Percentiles rank a stretch among this genome's conserved stretches.
Conservation (phyloP, 371 early-diverging fungal species). For the Mucor plumbeus region DNA sequence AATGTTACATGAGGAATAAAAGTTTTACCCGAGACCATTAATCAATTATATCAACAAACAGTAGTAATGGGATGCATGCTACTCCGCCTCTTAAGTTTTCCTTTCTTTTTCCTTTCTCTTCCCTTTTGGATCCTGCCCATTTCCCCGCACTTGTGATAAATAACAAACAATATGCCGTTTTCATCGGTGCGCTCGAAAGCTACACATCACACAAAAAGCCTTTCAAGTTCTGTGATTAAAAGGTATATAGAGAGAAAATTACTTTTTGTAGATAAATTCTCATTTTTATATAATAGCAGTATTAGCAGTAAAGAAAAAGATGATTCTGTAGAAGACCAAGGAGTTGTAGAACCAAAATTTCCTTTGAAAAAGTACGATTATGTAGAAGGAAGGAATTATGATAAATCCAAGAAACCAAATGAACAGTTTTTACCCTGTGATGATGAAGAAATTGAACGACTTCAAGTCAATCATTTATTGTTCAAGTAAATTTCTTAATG, state of each 20-base stretch:
- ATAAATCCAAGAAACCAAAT: constrained; percentile 20
- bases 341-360: constrained; percentile 37
- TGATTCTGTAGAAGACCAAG: constrained; percentile 1
- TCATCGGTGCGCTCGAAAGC: constrained; percentile 15
- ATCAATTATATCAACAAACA: background rate
- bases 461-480: constrained; percentile 41
- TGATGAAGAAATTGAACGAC: constrained; percentile 52
- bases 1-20: background rate
- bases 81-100: background rate
- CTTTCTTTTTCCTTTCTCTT: constrained; percentile 7
- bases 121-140: background rate
- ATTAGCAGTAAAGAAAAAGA: background rate
- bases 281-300: background rate
- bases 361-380: constrained; percentile 37
- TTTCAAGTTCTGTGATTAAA: background rate
- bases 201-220: constrained; percentile 20
- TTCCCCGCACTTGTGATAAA: background rate
- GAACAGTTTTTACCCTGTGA: constrained; percentile 47
- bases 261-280: background rate
- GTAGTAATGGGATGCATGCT: background rate
- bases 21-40: background rate
- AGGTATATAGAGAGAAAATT: background rate
- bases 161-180: background rate
- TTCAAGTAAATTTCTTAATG: constrained; percentile 30
- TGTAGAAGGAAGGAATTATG: constrained; percentile 42